Evolutionary conservation across 2,329 filamentous ascomycete species (phyloP), one percentile per base, ranked within the genome.

Genomic region (Colletotrichum sansevieriae): DNA sequence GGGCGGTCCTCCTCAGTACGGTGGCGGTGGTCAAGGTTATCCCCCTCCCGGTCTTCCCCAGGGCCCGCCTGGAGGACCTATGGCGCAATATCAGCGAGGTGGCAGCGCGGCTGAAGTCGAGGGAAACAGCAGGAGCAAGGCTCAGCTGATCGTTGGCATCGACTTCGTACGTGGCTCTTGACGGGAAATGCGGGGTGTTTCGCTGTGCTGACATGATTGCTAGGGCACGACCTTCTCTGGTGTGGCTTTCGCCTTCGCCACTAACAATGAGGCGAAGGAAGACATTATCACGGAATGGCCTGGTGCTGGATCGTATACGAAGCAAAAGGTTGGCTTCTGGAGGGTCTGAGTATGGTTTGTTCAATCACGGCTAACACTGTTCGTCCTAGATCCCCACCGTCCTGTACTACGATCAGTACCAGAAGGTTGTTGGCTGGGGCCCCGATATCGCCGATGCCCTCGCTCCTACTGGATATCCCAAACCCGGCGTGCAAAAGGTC

Each of bases 211-310:
- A 70, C 63, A 54, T 37, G 47, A 20, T 20, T 25, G 13, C 22
- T 75, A 97, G 94, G 94, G 96, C 73, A 99, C 96, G 18, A 99
- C 96, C 5, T 99, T 98, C 80, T 98, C 96, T 3, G 96, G 96
- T 78, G 95, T 98, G 71, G 96, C 96, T 41, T 98, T 97, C 78
- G 95, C 95, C 37, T 99, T 98, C 82, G 95, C 95, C 70, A 98
- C 95, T 69, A 98, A 98, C 83, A 97, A 95, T 74, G 95, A 98
- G 81, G 94, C 95, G 70, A 97, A 97, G 80, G 96, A 98, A 82
- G 95, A 98, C 80, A 98, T 98, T 75, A 99, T 99, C 75, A 97
- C 95, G 71, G 96, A 99, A 83, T 99, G 96, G 96, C 96, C 96
- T 29, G 96, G 96, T 74, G 95, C 96, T 41, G 96, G 96, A 74